Percentiles rank a stretch among this genome's conserved stretches.
These are phyloP conservation scores for Rhodotorula sp. DNA, from an alignment of 1,284 basidiomycete species.

Conservation along the genomic window DNA sequence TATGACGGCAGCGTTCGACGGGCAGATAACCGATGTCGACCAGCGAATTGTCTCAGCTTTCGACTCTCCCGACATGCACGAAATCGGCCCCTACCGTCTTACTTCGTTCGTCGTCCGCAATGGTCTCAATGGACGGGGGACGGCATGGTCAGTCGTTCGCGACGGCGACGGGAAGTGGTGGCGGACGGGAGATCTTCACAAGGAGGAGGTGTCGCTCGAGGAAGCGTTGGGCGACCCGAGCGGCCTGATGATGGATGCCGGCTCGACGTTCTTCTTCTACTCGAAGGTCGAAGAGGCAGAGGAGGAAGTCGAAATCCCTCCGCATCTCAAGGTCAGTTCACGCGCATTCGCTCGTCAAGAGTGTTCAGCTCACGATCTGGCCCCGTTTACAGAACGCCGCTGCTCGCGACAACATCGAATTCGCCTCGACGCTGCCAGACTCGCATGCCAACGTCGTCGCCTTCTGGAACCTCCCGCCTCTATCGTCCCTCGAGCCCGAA, in stretches of 20 bases:
- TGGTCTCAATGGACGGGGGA: conserved; percentile 34
- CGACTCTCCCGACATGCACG: not conserved
- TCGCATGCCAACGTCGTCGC: not conserved
- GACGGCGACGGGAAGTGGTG: conserved; percentile 31
- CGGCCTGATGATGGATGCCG: conserved; percentile 27
- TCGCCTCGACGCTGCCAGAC: conserved; percentile 16
- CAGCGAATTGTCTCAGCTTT: conserved; percentile 1
- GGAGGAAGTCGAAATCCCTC: not conserved
- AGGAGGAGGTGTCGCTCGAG: conserved; percentile 27
- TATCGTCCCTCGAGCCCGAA: not conserved
- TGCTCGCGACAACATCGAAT: conserved; percentile 25
- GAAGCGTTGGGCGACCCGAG: conserved; percentile 16
- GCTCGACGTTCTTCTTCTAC: conserved; percentile 28
- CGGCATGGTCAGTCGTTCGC: conserved; percentile 16
- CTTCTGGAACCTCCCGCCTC: conserved; percentile 16
- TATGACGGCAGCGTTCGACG: conserved; percentile 12
- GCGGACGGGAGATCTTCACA: conserved; percentile 14
- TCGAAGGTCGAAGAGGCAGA: conserved; percentile 10
- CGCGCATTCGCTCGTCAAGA: not conserved
- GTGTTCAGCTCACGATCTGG: too few relatives aligned
- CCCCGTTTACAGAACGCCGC: conserved; percentile 1
- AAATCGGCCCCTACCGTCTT: conserved; percentile 27
- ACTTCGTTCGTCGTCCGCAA: conserved; percentile 26
- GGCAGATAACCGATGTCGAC: not conserved
- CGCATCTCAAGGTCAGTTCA: conserved; percentile 8